Evolutionary conservation across 1,284 basidiomycete species (phyloP), one percentile per base, ranked within the genome.

Genomic region (Fomitiporia mediterranea): DNA sequence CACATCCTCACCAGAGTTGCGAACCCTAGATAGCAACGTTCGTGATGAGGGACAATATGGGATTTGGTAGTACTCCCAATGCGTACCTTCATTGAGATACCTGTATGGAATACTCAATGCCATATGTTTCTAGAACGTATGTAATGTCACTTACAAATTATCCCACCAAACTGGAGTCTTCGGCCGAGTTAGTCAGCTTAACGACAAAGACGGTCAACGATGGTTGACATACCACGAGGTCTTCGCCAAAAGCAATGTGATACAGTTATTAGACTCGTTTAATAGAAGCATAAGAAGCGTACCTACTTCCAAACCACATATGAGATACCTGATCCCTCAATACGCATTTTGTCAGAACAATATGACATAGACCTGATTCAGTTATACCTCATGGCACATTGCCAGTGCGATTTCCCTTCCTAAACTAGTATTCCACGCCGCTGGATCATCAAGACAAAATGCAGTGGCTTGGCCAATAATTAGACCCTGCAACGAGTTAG

Each of bases 131-230:
- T 23, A n/a, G 27, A n/a, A 19, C 11, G 11, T 7, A 48, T 21
- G 2, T n/a, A n/a, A n/a, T n/a, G 6, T 11, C 23, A 53, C 56
- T 52, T 27, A 57, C 43, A 94, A 76, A 69, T 91, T 89, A 63
- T 92, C 88, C 93, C 94, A 96, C 92, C 92, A 96, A 65, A 83
- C 82, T 89, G 94, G 93, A 1, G 92, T 96, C 13, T 90, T 88
- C 13, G 65, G 94, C 91, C 69, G 23, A n/a, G n/a, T n/a, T 17
- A 4, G 15, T 50, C 11, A 50, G 48, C 48, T 30, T 27, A n/a
- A 30, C 2, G 30, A 17, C 3, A 3, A 5, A 15, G 43, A 13
- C 43, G 5, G 4, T 25, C 13, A 23, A 95, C 87, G 48, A 93
- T 91, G 66, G 94, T 13, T 13, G 95, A 89, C 88, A 73, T 67